Evolutionary conservation across 2,329 filamentous ascomycete species (phyloP), one percentile per base, ranked within the genome.

Genomic region (Botrytis elliptica): DNA sequence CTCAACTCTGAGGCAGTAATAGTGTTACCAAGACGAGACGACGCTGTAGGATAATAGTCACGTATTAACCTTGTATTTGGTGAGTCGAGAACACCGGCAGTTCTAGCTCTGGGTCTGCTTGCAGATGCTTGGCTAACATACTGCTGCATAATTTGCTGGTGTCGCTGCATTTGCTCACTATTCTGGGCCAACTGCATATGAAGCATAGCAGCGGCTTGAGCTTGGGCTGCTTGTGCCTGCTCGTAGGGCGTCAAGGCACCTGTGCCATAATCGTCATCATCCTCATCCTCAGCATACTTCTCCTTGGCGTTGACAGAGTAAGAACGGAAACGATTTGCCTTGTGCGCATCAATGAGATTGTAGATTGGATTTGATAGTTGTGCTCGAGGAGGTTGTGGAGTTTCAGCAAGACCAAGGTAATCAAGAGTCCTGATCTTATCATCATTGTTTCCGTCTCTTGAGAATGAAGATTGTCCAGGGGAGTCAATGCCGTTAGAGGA

Each of bases 241-340:
- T 90, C 88, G 63, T 88, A 83, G 33, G 83, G 83, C 71, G 88
- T 81, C 74, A 84, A 81, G 36, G 86, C 86, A 42, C 77, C 80
- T 68, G 75, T 75, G 14, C 81, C 79, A 55, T 88, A 90, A 75
- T 92, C 93, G 25, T 93, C 91, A 75, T 94, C 92, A 70, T 97
- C 95, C 65, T 94, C 92, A 68, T 93, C 92, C 79, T 97, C 94
- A 3, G 93, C 95, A 79, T 98, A 98, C 82, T 96, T 97, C 82
- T 98, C 95, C 83, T 97, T 98, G 73, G 97, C 97, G 83, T 99
- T 99, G 77, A 99, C 96, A 0, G 96, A 99, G 83, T 98, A 98
- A 2, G 96, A 99, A 65, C 96, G 91, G 86, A 98, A 97, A 70
- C 96, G 90, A 82, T 93, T 98, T 63, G 91, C 88, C 81, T 89